These are phyloP conservation scores for Trypanosoma conorhini DNA, from an alignment of 208 protist genomes.

Conservation along the genomic window DNA sequence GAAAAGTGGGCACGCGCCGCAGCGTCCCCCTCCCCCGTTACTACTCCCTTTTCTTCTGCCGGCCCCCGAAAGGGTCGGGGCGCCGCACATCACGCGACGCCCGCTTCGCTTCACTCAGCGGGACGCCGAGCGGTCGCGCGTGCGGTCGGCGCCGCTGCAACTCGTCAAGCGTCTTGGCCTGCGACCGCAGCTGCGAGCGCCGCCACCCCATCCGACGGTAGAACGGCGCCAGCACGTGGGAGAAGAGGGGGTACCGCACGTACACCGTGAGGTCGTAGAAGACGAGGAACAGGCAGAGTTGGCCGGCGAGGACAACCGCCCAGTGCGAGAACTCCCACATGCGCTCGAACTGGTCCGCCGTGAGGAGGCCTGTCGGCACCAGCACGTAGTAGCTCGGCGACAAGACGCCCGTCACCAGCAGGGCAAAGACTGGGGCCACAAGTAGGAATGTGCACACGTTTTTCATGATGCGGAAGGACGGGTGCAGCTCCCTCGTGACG, in stretches of 20 bases:
- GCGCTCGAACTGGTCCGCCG: slow-evolving; percentile 54
- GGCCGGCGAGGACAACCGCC: slow-evolving; percentile 54
- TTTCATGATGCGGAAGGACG: slow-evolving; percentile 72
- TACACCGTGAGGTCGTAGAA: slow-evolving; percentile 84
- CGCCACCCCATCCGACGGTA: slow-evolving; percentile 55
- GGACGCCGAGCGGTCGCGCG: slow-evolving; percentile 53
- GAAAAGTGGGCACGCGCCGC: not conserved
- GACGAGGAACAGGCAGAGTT: slow-evolving; percentile 58
- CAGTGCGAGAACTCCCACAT: slow-evolving; percentile 77
- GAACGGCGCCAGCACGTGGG: slow-evolving; percentile 56
- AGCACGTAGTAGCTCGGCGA: slow-evolving; percentile 78
- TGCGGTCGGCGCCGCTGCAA: slow-evolving; percentile 35
- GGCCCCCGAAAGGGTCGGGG: slow-evolving; percentile 30
- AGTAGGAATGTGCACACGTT: slow-evolving; percentile 49
- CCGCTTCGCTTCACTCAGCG: slow-evolving; percentile 40
- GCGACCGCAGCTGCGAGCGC: slow-evolving; percentile 26
- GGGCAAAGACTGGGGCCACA: slow-evolving; percentile 44
- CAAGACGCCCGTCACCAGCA: slow-evolving; percentile 53
- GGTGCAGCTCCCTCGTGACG: slow-evolving; percentile 61
- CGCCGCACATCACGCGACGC: slow-evolving; percentile 18
- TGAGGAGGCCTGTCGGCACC: slow-evolving; percentile 57
- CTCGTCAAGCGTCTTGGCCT: slow-evolving; percentile 46
- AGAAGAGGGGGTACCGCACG: slow-evolving; percentile 75
- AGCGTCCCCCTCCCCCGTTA: not conserved
- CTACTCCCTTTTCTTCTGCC: slow-evolving; percentile 1